Evolutionary conservation across 768 basidiomycete species (phyloP).

Genomic region (Dentipellis sp.): DNA sequence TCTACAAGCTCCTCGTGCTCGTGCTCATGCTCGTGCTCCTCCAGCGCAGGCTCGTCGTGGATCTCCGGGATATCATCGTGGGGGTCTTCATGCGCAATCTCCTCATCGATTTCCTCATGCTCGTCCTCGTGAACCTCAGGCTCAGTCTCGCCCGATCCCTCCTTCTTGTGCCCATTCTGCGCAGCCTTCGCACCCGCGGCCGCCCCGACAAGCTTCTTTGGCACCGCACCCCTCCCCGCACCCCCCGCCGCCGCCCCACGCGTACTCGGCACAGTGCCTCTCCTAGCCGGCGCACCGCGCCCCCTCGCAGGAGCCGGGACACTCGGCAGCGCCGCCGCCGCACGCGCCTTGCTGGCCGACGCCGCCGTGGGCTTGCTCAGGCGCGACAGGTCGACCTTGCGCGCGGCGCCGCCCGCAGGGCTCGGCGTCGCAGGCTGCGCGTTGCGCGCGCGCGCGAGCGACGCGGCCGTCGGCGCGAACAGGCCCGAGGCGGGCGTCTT

Average conservation of each 20-base stretch:
- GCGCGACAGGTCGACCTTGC: constrained; percentile 45
- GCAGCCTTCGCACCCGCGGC: constrained; percentile 16
- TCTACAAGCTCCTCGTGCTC: constrained; percentile 1
- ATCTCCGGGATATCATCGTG: constrained; percentile 7
- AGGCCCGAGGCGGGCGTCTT: constrained; percentile 46
- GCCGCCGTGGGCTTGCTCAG: constrained; percentile 80
- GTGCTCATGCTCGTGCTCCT: constrained; percentile 13
- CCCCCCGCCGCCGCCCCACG: constrained; percentile 17
- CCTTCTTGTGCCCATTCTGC: constrained; percentile 11
- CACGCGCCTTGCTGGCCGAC: constrained; percentile 53
- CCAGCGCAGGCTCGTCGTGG: constrained; percentile 1
- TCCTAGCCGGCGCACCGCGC: constrained; percentile 20
- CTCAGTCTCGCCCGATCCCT: constrained; percentile 10
- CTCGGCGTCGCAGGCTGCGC: constrained; percentile 38
- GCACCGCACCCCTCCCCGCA: constrained; percentile 17
- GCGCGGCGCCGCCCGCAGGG: constrained; percentile 47
- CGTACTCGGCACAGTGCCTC: constrained; percentile 2
- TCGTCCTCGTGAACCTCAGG: constrained; percentile 15
- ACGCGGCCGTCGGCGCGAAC: constrained; percentile 79
- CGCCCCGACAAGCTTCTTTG: constrained; percentile 3
- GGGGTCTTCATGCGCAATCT: constrained; percentile 4
- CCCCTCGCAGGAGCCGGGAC: constrained; percentile 17
- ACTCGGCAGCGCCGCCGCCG: constrained; percentile 14
- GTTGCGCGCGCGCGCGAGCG: constrained; percentile 61
- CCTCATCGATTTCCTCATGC: constrained; percentile 3